Conservation (phyloP, 1,139 yeast species). For the Chernovozyma aurita region DNA sequence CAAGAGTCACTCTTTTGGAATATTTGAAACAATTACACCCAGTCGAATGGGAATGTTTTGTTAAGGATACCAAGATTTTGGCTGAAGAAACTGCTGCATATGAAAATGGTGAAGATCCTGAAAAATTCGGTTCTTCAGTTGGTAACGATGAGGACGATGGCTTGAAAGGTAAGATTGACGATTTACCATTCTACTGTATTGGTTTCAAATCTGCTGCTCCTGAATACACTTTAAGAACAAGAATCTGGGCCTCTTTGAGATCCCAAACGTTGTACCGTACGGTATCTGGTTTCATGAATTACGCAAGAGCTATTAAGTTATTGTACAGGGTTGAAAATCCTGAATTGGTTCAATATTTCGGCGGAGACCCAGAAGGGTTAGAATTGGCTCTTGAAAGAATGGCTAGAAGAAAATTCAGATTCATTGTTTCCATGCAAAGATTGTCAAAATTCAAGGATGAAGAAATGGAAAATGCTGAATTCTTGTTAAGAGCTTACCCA, state of each 20-base stretch:
- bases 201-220: constrained; percentile 99
- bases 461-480: constrained; percentile 97
- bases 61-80: constrained; percentile 94
- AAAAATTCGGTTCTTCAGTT: constrained; percentile 28
- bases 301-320: constrained; percentile 95
- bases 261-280: constrained; percentile 98
- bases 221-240: constrained; percentile 94
- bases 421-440: constrained; percentile 98
- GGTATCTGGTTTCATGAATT: constrained; percentile 98
- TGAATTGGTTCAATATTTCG: constrained; percentile 95
- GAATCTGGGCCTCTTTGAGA: constrained; percentile 99
- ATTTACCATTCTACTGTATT: constrained; percentile 95
- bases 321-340: constrained; percentile 98
- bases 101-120: constrained; percentile 66
- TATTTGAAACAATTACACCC: constrained; percentile 97
- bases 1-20: constrained; percentile 93
- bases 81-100: constrained; percentile 96
- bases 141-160: constrained; percentile 45
- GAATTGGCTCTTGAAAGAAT: constrained; percentile 96
- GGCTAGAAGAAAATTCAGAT: constrained; percentile 99
- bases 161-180: constrained; percentile 89
- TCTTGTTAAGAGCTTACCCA: constrained; percentile 96
- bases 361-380: constrained; percentile 94
- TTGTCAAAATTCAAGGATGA: constrained; percentile 94
- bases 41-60: constrained; percentile 99